Evolutionary conservation across 148 eudicot species (phyloP).

Genomic region (Limonium bicolor): DNA sequence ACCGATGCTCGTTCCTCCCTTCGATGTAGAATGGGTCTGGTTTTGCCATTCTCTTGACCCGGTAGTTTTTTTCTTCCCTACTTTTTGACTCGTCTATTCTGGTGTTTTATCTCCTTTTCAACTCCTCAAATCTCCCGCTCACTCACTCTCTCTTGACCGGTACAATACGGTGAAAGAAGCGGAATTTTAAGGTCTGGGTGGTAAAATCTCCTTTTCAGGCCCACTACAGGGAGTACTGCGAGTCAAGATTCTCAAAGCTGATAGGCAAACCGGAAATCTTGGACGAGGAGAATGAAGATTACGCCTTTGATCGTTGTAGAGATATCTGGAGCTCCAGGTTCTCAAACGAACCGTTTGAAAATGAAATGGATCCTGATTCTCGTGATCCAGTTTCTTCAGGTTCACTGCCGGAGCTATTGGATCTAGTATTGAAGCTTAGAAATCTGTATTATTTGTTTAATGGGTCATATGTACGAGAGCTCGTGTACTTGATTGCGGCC

Average conservation of each 20-base stretch:
- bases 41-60: slow-evolving; percentile 77
- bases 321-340: slow-evolving; percentile 53
- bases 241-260: slow-evolving; percentile 57
- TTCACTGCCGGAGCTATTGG: slow-evolving; percentile 18
- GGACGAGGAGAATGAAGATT: slow-evolving; percentile 71
- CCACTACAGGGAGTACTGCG: slow-evolving; percentile 50
- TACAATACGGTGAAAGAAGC: not conserved
- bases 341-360: slow-evolving; percentile 72
- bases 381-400: not conserved
- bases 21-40: slow-evolving; percentile 97
- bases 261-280: slow-evolving; percentile 68
- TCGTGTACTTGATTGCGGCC: slow-evolving; percentile 52
- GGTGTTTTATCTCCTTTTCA: not conserved
- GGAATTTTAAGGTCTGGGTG: too few species aligned
- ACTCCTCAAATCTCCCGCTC: not conserved
- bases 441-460: slow-evolving; percentile 23
- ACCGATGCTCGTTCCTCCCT: slow-evolving; percentile 69
- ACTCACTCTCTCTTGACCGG: not conserved
- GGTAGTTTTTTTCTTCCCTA: slow-evolving; percentile 21
- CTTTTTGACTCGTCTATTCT: not conserved
- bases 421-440: slow-evolving; percentile 32
- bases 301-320: slow-evolving; percentile 58
- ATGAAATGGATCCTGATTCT: slow-evolving; percentile 23
- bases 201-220: slow-evolving; percentile 49
- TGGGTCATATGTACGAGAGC: slow-evolving; percentile 41